Conservation (phyloP, 148 eudicot species). For the Simmondsia chinensis region DNA sequence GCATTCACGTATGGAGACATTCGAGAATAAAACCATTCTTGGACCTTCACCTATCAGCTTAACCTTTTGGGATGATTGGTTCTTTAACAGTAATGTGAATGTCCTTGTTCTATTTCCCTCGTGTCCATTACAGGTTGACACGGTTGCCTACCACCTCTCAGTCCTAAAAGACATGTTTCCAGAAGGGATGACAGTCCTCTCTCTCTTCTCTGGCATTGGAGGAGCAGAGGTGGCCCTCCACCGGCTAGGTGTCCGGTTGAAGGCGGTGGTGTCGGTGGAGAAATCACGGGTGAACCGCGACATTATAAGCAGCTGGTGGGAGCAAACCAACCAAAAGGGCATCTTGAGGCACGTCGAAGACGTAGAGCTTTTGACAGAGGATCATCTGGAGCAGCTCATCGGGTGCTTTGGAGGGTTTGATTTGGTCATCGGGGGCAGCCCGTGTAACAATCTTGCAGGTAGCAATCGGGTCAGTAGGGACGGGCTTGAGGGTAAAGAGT, state of each 20-base stretch:
- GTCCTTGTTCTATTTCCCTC: background rate
- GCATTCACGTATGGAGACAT: no score
- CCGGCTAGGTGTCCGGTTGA: conserved; percentile 58
- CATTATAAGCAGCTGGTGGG: conserved; percentile 79
- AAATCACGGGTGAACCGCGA: conserved; percentile 69
- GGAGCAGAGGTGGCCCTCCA: conserved; percentile 93
- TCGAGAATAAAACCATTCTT: no score
- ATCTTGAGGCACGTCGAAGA: conserved; percentile 44
- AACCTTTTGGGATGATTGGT: background rate
- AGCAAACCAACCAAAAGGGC: conserved; percentile 79
- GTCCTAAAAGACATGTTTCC: conserved; percentile 65
- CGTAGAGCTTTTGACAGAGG: conserved; percentile 38
- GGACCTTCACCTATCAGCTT: background rate
- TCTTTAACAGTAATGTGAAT: background rate
- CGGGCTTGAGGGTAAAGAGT: conserved; percentile 80
- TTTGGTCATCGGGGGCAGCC: conserved; percentile 79
- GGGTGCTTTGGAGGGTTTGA: conserved; percentile 53
- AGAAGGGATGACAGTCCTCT: conserved; percentile 52
- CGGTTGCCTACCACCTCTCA: conserved; percentile 88
- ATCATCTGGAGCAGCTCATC: conserved; percentile 35
- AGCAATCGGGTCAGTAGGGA: conserved; percentile 75
- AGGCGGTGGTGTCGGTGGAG: conserved; percentile 72
- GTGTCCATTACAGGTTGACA: conserved; percentile 53
- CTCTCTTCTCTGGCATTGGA: conserved; percentile 88
- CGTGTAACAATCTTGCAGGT: conserved; percentile 87